Evolutionary conservation across 352 stramenopile species (phyloP).

Genomic region (Paralagenidium karlingii): DNA sequence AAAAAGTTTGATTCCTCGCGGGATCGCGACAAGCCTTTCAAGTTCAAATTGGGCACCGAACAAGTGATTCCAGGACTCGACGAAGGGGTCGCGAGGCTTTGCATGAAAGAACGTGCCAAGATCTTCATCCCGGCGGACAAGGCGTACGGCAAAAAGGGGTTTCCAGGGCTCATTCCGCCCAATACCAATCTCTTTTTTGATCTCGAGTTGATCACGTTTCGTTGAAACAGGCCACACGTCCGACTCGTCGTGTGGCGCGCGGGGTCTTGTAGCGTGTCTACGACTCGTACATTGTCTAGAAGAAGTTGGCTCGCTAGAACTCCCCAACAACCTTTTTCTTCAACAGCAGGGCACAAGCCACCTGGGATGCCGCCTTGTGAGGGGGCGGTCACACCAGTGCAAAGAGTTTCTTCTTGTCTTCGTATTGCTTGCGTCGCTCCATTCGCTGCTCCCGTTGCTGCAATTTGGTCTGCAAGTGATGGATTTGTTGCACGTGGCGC

Average conservation of each 20-base stretch:
- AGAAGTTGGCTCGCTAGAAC: too few relatives aligned
- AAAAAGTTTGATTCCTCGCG: conserved; percentile 22
- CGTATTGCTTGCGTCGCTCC: conserved; percentile 36
- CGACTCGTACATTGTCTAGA: too few relatives aligned
- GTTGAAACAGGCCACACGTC: conserved; percentile 8
- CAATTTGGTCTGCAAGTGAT: conserved; percentile 35
- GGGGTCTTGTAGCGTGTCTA: too few relatives aligned
- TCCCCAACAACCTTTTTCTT: too few relatives aligned
- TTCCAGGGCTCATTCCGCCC: conserved; percentile 77
- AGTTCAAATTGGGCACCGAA: conserved; percentile 81
- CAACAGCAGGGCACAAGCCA: too few relatives aligned
- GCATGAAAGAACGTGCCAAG: conserved; percentile 78
- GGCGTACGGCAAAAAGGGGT: conserved; percentile 76
- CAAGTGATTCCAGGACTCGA: conserved; percentile 84
- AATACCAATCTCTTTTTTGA: conserved; percentile 91
- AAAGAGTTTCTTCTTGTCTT: conserved; percentile 58
- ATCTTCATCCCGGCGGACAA: conserved; percentile 80
- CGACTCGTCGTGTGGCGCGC: neutral
- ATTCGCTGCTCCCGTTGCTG: conserved; percentile 26
- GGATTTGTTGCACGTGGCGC: conserved; percentile 30
- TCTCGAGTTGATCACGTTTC: conserved; percentile 83
- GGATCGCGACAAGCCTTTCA: conserved; percentile 81
- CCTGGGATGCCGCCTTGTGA: too few relatives aligned
- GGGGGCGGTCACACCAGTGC: too few relatives aligned
- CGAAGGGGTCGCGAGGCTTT: conserved; percentile 67